Evolutionary conservation across 2,329 filamentous ascomycete species (phyloP).

Genomic region (Xylariaceae sp.): DNA sequence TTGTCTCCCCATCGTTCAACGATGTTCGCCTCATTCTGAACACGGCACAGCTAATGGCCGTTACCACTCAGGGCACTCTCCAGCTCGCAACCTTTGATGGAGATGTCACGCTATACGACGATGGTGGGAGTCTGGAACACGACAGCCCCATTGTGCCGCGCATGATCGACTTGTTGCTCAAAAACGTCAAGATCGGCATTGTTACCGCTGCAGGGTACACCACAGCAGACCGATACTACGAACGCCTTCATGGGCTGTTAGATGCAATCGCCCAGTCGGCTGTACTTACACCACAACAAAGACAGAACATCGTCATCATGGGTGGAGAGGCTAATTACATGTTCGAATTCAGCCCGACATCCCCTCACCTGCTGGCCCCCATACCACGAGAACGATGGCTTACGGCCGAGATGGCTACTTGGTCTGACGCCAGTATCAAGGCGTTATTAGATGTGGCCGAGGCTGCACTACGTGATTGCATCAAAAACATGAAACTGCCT

Average conservation of each 20-base stretch:
- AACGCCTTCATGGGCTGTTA: constrained; percentile 78
- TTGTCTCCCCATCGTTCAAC: constrained; percentile 96
- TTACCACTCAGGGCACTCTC: constrained; percentile 68
- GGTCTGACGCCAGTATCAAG: constrained; percentile 72
- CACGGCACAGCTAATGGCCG: constrained; percentile 87
- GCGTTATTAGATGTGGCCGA: constrained; percentile 87
- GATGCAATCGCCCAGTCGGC: constrained; percentile 65
- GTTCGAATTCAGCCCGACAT: constrained; percentile 67
- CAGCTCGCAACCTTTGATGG: constrained; percentile 94
- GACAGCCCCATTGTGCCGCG: constrained; percentile 72
- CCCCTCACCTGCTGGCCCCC: constrained; percentile 63
- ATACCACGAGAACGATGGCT: constrained; percentile 67
- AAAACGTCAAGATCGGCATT: constrained; percentile 83
- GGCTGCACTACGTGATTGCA: constrained; percentile 74
- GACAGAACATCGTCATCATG: constrained; percentile 81
- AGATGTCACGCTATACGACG: constrained; percentile 92
- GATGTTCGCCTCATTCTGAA: constrained; percentile 91
- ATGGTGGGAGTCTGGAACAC: constrained; percentile 73
- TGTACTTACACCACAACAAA: constrained; percentile 59
- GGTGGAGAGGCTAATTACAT: constrained; percentile 96
- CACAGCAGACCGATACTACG: constrained; percentile 79
- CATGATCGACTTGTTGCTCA: constrained; percentile 65
- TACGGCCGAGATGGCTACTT: constrained; percentile 71
- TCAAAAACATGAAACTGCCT: constrained; percentile 72
- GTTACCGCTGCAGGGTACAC: constrained; percentile 96